Evolutionary conservation across 2,329 filamentous ascomycete genomes (phyloP).

Genomic region (Aureobasidium pullulans): DNA sequence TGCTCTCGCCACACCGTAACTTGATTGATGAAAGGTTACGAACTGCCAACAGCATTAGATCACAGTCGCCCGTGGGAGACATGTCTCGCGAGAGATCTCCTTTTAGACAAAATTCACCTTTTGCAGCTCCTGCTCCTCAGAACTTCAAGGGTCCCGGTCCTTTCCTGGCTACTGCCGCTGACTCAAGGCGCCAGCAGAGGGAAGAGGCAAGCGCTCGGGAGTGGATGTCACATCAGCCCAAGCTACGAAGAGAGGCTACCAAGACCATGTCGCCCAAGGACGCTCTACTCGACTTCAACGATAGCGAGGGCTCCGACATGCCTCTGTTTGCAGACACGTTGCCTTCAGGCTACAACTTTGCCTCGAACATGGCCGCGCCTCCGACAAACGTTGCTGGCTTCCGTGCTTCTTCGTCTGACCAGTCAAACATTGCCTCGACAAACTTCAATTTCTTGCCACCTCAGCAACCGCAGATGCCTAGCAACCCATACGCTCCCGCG

Average conservation of each 20-base stretch:
- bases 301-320: constrained; percentile 57
- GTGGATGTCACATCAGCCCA: constrained; percentile 25
- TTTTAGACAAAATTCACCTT: constrained; percentile 60
- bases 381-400: constrained; percentile 16
- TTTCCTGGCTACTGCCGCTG: constrained; percentile 48
- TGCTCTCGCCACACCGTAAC: constrained; percentile 45
- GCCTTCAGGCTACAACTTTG: constrained; percentile 34
- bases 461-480: constrained; percentile 22
- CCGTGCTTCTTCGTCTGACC: constrained; percentile 19
- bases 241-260: constrained; percentile 35
- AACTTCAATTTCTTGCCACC: constrained; percentile 29
- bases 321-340: constrained; percentile 28
- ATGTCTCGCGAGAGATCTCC: constrained; percentile 66
- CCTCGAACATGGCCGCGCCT: constrained; percentile 24
- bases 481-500: constrained; percentile 24
- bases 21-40: constrained; percentile 70
- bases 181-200: constrained; percentile 55
- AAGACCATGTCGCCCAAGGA: constrained; percentile 95
- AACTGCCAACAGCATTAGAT: constrained; percentile 65
- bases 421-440: constrained; percentile 23
- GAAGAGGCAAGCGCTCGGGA: constrained; percentile 50
- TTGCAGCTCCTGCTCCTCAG: constrained; percentile 32
- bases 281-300: constrained; percentile 72
- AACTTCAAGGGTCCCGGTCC: constrained; percentile 34
- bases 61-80: constrained; percentile 46